Conservation (phyloP, 805 yeast genomes). For the Wickerhamomyces chambardii region DNA sequence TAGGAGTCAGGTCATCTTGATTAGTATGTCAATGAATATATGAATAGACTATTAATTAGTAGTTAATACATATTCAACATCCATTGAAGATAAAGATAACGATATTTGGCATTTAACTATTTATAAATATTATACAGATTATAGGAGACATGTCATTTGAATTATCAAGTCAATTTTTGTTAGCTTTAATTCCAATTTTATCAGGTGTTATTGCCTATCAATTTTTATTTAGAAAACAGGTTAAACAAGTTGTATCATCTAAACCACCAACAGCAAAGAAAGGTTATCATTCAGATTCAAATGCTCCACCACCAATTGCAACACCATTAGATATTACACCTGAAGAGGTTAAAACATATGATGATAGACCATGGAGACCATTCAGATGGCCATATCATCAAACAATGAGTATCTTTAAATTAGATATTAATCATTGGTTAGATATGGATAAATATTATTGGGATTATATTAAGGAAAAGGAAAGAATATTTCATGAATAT, state of each 20-base stretch:
- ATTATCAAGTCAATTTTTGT: too few relatives aligned
- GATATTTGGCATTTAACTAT: too few relatives aligned
- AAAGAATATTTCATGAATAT: conserved; percentile 45
- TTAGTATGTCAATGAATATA: too few relatives aligned
- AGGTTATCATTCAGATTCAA: conserved; percentile 7
- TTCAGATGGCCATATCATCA: conserved; percentile 78
- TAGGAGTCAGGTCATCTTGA: too few relatives aligned
- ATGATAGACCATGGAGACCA: conserved; percentile 77
- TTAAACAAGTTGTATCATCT: background rate
- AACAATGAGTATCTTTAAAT: conserved; percentile 65
- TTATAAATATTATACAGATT: too few relatives aligned
- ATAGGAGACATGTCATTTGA: too few relatives aligned
- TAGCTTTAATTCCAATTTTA: too few relatives aligned
- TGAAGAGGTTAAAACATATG: conserved; percentile 54
- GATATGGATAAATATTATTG: conserved; percentile 73
- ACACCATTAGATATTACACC: conserved; percentile 57
- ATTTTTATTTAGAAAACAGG: too few relatives aligned
- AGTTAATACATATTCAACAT: too few relatives aligned
- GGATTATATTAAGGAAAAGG: conserved; percentile 56
- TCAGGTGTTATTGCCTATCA: too few relatives aligned
- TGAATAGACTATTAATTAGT: too few relatives aligned
- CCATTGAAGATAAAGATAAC: too few relatives aligned
- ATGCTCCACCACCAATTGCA: conserved; percentile 30
- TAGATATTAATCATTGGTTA: conserved; percentile 70
- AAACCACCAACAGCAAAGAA: background rate